Evolutionary conservation across 2,329 filamentous ascomycete genomes (phyloP).

Genomic region (Colletotrichum higginsianum): DNA sequence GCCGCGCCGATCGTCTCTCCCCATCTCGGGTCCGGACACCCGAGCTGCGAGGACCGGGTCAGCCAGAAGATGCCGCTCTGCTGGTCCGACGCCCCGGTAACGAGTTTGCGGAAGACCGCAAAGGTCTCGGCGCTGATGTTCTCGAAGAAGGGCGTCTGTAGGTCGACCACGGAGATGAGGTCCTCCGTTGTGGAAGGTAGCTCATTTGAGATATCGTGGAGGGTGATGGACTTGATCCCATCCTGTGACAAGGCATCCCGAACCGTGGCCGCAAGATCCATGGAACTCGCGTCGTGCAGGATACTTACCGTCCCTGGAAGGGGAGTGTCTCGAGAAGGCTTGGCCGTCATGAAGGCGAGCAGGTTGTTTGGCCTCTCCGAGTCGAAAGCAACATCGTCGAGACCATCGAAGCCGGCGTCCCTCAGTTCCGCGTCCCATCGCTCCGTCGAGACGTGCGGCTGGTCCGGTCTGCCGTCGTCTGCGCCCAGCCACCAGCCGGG

Average conservation of each 20-base stretch:
- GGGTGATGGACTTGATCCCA: background rate
- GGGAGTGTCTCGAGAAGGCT: background rate
- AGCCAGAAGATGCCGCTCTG: constrained; percentile 46
- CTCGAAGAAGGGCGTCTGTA: constrained; percentile 42
- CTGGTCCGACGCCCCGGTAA: constrained; percentile 5
- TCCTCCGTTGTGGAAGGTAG: background rate
- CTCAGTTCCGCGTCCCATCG: constrained; percentile 49
- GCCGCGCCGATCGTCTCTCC: constrained; percentile 43
- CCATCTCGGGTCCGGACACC: constrained; percentile 45
- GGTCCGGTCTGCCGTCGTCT: constrained; percentile 47
- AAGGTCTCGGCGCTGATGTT: constrained; percentile 35
- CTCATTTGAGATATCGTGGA: constrained; percentile 11
- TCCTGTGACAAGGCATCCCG: background rate
- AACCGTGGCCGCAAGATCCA: constrained; percentile 1
- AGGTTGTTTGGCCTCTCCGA: constrained; percentile 41
- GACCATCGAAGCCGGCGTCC: constrained; percentile 47
- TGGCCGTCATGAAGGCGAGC: constrained; percentile 21
- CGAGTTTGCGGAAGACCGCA: constrained; percentile 38
- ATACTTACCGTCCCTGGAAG: background rate
- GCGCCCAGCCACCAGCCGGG: constrained; percentile 55
- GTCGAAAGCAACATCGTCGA: constrained; percentile 46
- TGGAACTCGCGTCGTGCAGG: constrained; percentile 3
- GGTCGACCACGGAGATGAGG: constrained; percentile 42
- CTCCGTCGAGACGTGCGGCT: constrained; percentile 47
- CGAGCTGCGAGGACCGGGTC: constrained; percentile 43